Conservation (phyloP, 106 monocot species). For the Hemerocallis citrina region DNA sequence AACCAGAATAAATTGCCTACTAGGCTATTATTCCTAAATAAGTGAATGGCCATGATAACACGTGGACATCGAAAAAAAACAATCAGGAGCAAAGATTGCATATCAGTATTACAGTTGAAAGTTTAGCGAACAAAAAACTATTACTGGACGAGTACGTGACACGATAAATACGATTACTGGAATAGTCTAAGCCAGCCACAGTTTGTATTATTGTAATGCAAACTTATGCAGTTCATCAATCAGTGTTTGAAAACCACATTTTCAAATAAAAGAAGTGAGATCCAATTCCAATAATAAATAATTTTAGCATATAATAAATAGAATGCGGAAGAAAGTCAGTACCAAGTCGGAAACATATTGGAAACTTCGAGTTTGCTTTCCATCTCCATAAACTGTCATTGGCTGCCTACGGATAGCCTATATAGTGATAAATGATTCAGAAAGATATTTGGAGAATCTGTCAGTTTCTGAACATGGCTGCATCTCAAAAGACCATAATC, state of each 20-base stretch:
- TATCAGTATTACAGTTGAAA: too few species aligned
- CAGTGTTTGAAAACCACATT: neutral
- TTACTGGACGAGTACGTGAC: too few species aligned
- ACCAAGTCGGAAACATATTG: conserved; percentile 58
- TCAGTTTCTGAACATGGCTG: neutral
- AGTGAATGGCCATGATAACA: neutral
- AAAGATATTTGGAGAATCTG: neutral
- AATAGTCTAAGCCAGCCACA: neutral
- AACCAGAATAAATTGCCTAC: too few species aligned
- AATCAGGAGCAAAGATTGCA: too few species aligned
- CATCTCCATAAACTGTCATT: conserved; percentile 56
- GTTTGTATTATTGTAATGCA: neutral
- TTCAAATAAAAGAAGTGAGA: neutral
- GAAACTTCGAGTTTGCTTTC: conserved; percentile 58
- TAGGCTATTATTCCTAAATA: too few species aligned
- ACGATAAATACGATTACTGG: neutral
- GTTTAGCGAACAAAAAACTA: too few species aligned
- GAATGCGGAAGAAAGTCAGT: neutral
- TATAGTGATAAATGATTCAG: neutral
- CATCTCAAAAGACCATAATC: neutral
- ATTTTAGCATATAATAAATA: neutral
- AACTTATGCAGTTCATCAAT: neutral
- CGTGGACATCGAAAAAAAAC: too few species aligned
- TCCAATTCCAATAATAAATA: neutral
- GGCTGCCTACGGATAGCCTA: conserved; percentile 45